These are phyloP conservation scores for Talaromyces sp. DNA, from an alignment of 2,329 filamentous ascomycete genomes.

Conservation along the genomic window DNA sequence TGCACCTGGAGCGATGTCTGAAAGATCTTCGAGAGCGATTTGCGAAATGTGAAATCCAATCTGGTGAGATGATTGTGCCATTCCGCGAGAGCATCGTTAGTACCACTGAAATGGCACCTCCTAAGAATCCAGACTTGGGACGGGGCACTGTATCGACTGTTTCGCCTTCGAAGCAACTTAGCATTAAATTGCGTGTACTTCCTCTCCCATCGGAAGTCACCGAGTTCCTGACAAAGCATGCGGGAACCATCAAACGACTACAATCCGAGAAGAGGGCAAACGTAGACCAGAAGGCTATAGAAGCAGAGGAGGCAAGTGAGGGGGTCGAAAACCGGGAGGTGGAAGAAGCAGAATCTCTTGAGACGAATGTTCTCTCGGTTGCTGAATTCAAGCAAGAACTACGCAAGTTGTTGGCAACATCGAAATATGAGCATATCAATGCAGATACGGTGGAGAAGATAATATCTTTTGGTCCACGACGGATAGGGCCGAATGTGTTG, in stretches of 20 bases:
- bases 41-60: conserved; percentile 90
- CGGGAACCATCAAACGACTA: conserved; percentile 71
- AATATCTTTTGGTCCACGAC: conserved; percentile 80
- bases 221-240: conserved; percentile 79
- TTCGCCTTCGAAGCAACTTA: conserved; percentile 83
- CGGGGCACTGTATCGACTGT: conserved; percentile 72
- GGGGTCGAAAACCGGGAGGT: conserved; percentile 42
- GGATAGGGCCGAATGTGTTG: conserved; percentile 83
- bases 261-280: conserved; percentile 66
- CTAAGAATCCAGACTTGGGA: conserved; percentile 79
- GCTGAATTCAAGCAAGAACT: conserved; percentile 76
- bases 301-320: conserved; percentile 37
- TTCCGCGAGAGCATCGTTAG: conserved; percentile 89
- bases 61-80: conserved; percentile 89
- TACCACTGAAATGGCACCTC: conserved; percentile 86
- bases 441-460: conserved; percentile 73
- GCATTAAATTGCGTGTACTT: conserved; percentile 69
- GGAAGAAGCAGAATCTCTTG: conserved; percentile 57
- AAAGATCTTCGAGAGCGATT: conserved; percentile 92
- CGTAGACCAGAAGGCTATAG: conserved; percentile 37
- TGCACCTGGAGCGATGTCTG: conserved; percentile 89
- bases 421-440: conserved; percentile 76
- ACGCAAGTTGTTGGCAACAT: conserved; percentile 59
- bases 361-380: conserved; percentile 62
- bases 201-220: conserved; percentile 77